Base-by-base conservation (phyloP, 2,329 filamentous ascomycete species). In the Ramularia collo-cygni region DNA sequence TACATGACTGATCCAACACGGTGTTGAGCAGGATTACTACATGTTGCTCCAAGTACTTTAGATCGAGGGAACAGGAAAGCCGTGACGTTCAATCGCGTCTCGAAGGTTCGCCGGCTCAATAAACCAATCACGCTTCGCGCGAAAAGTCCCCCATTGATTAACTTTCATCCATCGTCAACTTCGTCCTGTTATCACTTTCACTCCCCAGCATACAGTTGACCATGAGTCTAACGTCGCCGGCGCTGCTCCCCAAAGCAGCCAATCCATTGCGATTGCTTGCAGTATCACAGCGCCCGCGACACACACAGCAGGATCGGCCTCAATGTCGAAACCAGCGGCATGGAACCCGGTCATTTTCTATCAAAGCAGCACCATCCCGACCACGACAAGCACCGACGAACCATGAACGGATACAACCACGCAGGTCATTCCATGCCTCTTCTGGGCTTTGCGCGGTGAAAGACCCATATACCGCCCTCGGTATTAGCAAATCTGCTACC, bases 391-490 rank as follows among this genome's bases (percentile, higher is more conserved):
- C 38, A 19, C 40, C 42, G 21, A 49, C 53, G 5, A 53, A 52
- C 36, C 55, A 57, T 37, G 44, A 57, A 18, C 52, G 57, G 37
- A 50, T 49, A 48, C 45, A 33, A 18, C 42, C 49, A 18, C 45
- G 43, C 21, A 52, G 54, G 28, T 28, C 46, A 21, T 85, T 82
- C 61, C 80, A 81, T 60, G 76, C 78, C 16, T 82, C 81, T 31
- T 58, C 64, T 31, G 64, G 64, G 31, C 54, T 62, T 4, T 59
- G 69, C 15, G 72, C 72, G 4, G 66, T 77, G 18, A 65, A 85
- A 61, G 85, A 98, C 57, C 92, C 92, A 1, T 98, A 98, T 65
- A 77, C 79, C 50, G 76, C 85, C 3, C 79, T 98, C 18, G 92
- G 92, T 10, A 86, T 98, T 19, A 72, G 72, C 56, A 94, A 90